Evolutionary conservation across 352 stramenopile genomes (phyloP).

Genomic region (Blastocystis sp.): DNA sequence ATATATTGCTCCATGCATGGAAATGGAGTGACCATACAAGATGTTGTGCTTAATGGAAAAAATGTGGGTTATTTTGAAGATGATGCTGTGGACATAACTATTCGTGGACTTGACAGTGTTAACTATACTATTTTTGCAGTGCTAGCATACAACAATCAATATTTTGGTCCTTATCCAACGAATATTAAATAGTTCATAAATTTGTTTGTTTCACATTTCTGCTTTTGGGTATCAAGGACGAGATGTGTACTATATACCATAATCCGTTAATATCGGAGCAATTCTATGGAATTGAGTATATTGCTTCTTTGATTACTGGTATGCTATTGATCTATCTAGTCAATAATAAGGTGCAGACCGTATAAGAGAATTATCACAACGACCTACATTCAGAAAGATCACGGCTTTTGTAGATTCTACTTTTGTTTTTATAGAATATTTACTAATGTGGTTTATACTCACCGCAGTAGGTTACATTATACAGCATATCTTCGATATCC

Average conservation of each 20-base stretch:
- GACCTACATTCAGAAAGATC: neutral
- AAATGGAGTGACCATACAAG: conserved; percentile 1
- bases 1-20: conserved; percentile 3
- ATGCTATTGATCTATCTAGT: neutral
- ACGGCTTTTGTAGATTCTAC: neutral
- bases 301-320: neutral
- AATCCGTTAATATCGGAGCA: neutral
- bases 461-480: neutral
- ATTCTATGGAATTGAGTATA: conserved; percentile 9
- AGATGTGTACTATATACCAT: neutral
- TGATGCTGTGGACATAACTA: conserved; percentile 25
- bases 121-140: conserved; percentile 28
- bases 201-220: conserved; percentile 6
- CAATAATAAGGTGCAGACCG: neutral
- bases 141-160: conserved; percentile 38
- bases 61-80: conserved; percentile 31
- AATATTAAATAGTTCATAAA: neutral
- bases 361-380: neutral
- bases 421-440: neutral
- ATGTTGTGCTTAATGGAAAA: conserved; percentile 16
- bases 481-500: neutral
- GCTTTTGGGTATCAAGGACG: neutral
- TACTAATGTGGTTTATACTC: neutral
- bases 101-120: neutral
- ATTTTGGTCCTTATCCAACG: conserved; percentile 36